Evolutionary conservation across 2,329 filamentous ascomycete genomes (phyloP), one percentile per base, ranked within the genome.

Genomic region (Monilinia fructigena): DNA sequence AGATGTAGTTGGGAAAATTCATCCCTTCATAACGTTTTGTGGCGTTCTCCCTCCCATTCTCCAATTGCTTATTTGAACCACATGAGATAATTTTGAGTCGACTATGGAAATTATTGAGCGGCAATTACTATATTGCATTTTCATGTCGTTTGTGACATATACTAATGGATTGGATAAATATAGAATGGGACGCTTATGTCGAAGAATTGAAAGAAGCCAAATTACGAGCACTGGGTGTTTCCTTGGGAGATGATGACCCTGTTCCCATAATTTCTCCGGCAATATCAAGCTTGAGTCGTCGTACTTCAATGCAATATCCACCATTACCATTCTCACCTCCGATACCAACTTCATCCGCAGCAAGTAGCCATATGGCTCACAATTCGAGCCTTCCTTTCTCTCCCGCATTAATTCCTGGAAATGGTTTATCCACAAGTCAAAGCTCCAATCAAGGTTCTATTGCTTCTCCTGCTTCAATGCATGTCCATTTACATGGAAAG

Each of bases 131-230:
- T 18, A 28, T 18, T 20, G 4, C 42, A 52, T 54, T 59, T 45
- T 42, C 23, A 52, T 31, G 35, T 53, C 11, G 58, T 7, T 14
- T 38, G 5, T 56, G 14, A 64, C 47, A 35, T 4, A n/a, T 64
- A 66, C 64, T 69, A 67, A 69, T 65, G 35, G 53, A 56, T 55
- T 66, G 42, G 38, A 63, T 61, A 16, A 42, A 66, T 62, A 53
- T 65, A 74, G 74, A 86, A 73, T 91, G 89, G 89, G 89, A 92
- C 74, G 82, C 87, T 35, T 97, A 98, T 77, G 90, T 93, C 67
- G 85, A 90, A 65, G 89, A 90, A 71, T 81, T 98, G 47, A 88
- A 91, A 72, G 95, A 99, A 79, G 92, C 94, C 68, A 99, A 97
- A 79, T 82, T 99, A 63, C 88, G 93, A 68, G 93, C 94, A 61